These are phyloP conservation scores for Elsinoe perseae DNA, from an alignment of 2,329 filamentous ascomycete genomes.

Conservation along the genomic window DNA sequence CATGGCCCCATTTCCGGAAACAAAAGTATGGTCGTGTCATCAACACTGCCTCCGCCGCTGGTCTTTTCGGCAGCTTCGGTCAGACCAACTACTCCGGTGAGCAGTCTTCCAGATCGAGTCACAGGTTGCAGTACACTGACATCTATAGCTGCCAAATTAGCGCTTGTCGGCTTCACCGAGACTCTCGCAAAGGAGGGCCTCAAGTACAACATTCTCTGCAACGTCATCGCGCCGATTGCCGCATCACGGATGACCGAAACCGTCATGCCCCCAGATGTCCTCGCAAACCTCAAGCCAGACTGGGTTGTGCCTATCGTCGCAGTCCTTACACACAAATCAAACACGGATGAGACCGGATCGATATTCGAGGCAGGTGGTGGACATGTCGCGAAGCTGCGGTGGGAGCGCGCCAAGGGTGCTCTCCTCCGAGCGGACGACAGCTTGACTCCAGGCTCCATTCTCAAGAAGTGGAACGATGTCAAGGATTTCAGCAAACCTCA, in stretches of 20 bases:
- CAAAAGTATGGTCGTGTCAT: conserved; percentile 97
- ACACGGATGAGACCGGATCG: conserved; percentile 70
- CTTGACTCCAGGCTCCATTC: conserved; percentile 78
- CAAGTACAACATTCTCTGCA: conserved; percentile 96
- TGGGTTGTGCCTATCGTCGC: conserved; percentile 94
- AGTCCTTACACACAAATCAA: conserved; percentile 76
- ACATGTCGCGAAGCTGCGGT: conserved; percentile 84
- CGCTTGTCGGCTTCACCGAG: conserved; percentile 94
- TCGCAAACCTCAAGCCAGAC: conserved; percentile 78
- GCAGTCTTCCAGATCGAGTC: conserved; percentile 18
- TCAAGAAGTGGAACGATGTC: conserved; percentile 84
- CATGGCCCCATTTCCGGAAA: conserved; percentile 96
- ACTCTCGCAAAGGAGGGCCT: conserved; percentile 93
- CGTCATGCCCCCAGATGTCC: conserved; percentile 87
- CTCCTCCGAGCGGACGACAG: conserved; percentile 81
- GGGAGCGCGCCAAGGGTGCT: conserved; percentile 86
- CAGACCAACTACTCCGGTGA: conserved; percentile 86
- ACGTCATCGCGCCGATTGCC: conserved; percentile 91
- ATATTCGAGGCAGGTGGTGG: conserved; percentile 95
- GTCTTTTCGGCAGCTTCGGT: conserved; percentile 90
- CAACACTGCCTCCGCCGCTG: conserved; percentile 93
- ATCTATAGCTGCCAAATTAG: conserved; percentile 71
- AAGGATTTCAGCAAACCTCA: conserved; percentile 77
- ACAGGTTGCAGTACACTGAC: conserved; percentile 21
- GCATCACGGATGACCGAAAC: conserved; percentile 94